Evolutionary conservation across 257 asterid species (phyloP).

Genomic region (Lantana camara): DNA sequence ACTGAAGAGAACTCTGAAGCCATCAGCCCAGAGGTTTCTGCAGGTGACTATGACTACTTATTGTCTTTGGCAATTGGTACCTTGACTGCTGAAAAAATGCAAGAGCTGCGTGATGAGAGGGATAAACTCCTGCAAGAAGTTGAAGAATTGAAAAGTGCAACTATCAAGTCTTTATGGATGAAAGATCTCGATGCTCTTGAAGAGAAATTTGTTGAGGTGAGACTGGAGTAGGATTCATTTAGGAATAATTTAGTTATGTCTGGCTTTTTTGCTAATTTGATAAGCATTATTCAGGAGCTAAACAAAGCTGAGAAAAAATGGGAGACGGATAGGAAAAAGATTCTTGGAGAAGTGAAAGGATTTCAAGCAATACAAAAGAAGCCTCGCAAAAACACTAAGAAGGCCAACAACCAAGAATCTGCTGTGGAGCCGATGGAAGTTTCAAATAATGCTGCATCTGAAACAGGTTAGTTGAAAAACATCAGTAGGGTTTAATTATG

Average conservation of each 20-base stretch:
- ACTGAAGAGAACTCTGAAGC: slow-evolving; percentile 53
- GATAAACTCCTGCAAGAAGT: slow-evolving; percentile 62
- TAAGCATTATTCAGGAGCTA: slow-evolving; percentile 50
- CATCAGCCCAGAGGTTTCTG: slow-evolving; percentile 49
- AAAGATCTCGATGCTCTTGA: slow-evolving; percentile 84
- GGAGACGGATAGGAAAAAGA: slow-evolving; percentile 42
- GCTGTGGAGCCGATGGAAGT: slow-evolving; percentile 59
- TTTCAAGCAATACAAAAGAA: slow-evolving; percentile 42
- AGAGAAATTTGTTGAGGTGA: slow-evolving; percentile 56
- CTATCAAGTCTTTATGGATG: slow-evolving; percentile 70
- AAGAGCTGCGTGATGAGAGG: slow-evolving; percentile 70
- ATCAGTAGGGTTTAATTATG: not conserved
- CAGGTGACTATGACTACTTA: slow-evolving; percentile 91
- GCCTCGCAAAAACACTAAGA: slow-evolving; percentile 57
- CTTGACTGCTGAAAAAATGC: slow-evolving; percentile 77
- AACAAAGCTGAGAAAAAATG: slow-evolving; percentile 48
- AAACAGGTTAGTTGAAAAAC: slow-evolving; percentile 45
- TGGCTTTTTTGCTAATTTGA: slow-evolving; percentile 1
- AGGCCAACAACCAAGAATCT: slow-evolving; percentile 49
- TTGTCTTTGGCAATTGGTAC: slow-evolving; percentile 80
- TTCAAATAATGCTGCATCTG: slow-evolving; percentile 42
- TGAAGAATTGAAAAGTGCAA: slow-evolving; percentile 63
- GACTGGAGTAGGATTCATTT: slow-evolving; percentile 22
- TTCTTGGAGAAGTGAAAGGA: slow-evolving; percentile 34
- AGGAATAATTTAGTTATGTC: not conserved